Evolutionary conservation across 768 basidiomycete genomes (phyloP), one percentile per base, ranked within the genome.

Genomic region (Hericium erinaceus): DNA sequence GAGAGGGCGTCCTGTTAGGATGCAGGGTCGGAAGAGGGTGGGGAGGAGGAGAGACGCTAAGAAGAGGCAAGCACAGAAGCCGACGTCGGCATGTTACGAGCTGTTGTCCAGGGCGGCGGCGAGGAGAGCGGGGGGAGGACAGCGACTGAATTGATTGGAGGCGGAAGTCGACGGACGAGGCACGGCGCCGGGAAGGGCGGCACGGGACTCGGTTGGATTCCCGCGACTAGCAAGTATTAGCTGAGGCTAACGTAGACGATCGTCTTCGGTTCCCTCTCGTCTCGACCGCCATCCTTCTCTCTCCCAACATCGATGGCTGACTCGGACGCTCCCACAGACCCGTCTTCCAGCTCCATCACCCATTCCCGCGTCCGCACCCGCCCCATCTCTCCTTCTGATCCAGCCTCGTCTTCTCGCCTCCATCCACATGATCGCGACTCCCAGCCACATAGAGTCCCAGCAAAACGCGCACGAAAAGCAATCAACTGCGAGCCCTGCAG

Each of bases 401-500:
- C 54, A 2, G 9, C 20, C 56, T 40, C 44, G 15, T 18, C 48
- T 10, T 18, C 38, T 10, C 56, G 39, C 33, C n/a, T 20, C 48
- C 44, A 46, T 8, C 33, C 33, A 10, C 44, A 46, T 20, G 49
- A 51, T n/a, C 28, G 24, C 12, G 49, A 37, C 22, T 11, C 49
- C 9, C 22, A 26, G 24, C 49, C 49, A 11, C 24, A 50, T 24
- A 57, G 28, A 40, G 39, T 85, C 0, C 87, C 88, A 2, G 83
- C 88, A 22, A 92, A 92, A 71, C 84, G 90, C 49, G 86, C 90
- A 0, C 77, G 90, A 58, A 92, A 92, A 67, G 89, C 90, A 16
- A 90, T 92, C 64, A 92, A 92, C 72, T 92, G 90, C 67, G 89
- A 90, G 64, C 90, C 90, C 2, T 92, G 90, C 74, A 79, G 90